Evolutionary conservation across 495 filamentous ascomycete genomes (phyloP), one percentile per base, ranked within the genome.

Genomic region (Aspergillus incahuasiensis): DNA sequence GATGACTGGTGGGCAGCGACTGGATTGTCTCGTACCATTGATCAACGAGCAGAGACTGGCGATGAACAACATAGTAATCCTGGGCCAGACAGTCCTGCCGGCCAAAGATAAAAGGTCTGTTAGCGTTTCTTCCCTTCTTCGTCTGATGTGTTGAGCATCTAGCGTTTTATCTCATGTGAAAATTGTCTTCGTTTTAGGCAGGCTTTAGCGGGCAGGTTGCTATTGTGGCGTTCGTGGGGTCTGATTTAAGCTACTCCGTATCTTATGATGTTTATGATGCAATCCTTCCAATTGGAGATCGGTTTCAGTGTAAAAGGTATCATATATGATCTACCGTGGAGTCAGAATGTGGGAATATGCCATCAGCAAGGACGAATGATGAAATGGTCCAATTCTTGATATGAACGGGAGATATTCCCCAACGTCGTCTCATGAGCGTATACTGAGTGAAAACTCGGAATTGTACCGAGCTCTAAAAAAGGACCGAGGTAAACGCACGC

Each of bases 1-100:
- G 87, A 90, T 45, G 80, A 86, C 47, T 89, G 85, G 84, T 92
- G 89, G 89, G 81, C 79, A 45, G 80, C 82, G 57, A 86, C 82
- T 54, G 88, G 88, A 4, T 74, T 91, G 46, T 82, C 76, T 55
- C 80, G 83, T 59, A 83, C 78, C 41, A 63, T 75, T 15, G 67
- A 63, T 47, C 72, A 66, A 11, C 62, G 68, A 45, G 53, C 71
- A 32, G 66, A 62, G 24, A 58, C 58, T 3, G 59, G 61, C 19
- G 54, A 70, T 22, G 67, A 65, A 6, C 46, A 58, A 15, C 62
- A 57, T 35, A 57, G 57, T 6, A 58, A 59, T 18, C 60, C 62
- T 16, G 64, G 50, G 28, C 54, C 57, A n/a, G 67, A 68, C 25
- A 61, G 70, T 8, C 50, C 62, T 18, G 42, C 56, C 24, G 52